Base-by-base conservation (phyloP, 1,284 basidiomycete species). In the Neonothopanus nambi region DNA sequence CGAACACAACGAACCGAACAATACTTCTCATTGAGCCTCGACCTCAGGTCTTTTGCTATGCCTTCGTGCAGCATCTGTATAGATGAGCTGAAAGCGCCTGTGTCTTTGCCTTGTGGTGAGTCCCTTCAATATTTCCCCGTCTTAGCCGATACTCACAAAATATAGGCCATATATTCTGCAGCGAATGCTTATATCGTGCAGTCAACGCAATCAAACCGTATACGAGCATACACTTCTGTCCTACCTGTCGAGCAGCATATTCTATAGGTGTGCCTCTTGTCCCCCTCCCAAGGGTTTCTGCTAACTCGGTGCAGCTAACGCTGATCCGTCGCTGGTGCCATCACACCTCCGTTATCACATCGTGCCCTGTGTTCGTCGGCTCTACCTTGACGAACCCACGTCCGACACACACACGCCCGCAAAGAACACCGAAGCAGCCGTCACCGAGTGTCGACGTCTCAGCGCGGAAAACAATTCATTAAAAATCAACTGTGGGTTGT, bases 31-130 rank as follows among this genome's bases (percentile, higher is more conserved):
- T 33, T 33, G 30, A 33, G 9, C 8, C 13, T 33, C 30, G 30
- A 33, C 30, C 8, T 8, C 30, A 4, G 4, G 3, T 33, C 30
- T 33, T 33, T 13, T 33, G 4, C 30, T 48, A 58, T 62, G 59
- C 57, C 57, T 37, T 52, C 78, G 44, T 84, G 82, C 61, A 70
- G 73, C 51, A 79, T 84, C 63, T 85, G 82, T 65, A 69, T 78
- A 33, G 79, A 81, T 51, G 63, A 65, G 11, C 67, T 78, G 41
- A 76, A 76, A 51, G 69, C 69, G 21, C 82, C 83, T 4, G 77
- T 80, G n/a, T 75, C 77, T n/a, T 62, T 84, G 13, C 81, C 82
- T 50, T 85, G 82, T 63, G 82, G 82, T 84, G 62, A 57, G 75
- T 66, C 35, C 18, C 37, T 43, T 40, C 28, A 35, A 15, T 48